These are phyloP conservation scores for Pascua sp. DNA, from an alignment of 1,284 basidiomycete species.

Conservation along the genomic window DNA sequence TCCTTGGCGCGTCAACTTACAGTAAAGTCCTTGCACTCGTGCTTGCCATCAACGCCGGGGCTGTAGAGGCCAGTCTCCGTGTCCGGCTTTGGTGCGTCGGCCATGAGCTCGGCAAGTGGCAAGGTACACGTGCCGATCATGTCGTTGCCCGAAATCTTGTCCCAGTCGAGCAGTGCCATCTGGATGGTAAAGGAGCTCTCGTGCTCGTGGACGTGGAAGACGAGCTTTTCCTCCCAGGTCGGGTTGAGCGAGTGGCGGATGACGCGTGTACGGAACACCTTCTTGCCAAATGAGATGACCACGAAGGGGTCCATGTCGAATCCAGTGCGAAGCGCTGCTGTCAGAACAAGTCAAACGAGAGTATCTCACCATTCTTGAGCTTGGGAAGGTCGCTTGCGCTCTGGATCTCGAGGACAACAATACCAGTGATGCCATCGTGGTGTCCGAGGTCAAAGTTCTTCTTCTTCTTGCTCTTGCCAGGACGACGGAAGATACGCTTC, in stretches of 20 bases:
- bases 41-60: conserved; percentile 54
- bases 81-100: conserved; percentile 69
- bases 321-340: conserved; percentile 37
- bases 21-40: conserved; percentile 67
- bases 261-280: conserved; percentile 89
- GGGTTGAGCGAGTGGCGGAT: conserved; percentile 86
- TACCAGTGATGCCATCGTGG: conserved; percentile 67
- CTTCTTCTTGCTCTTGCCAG: background rate
- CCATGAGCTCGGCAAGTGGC: conserved; percentile 67
- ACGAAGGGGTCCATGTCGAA: conserved; percentile 95
- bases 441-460: conserved; percentile 65
- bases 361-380: conserved; percentile 71
- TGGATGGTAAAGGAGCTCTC: conserved; percentile 74
- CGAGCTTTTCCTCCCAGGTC: conserved; percentile 89
- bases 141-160: conserved; percentile 77
- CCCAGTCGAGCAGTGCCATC: conserved; percentile 87
- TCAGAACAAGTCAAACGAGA: conserved; percentile 22
- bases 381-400: conserved; percentile 77
- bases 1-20: too few species aligned
- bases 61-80: conserved; percentile 69
- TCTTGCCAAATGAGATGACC: conserved; percentile 92
- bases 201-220: conserved; percentile 89
- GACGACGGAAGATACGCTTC: background rate
- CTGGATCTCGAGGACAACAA: conserved; percentile 77
- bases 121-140: conserved; percentile 72